These are phyloP conservation scores for Triticum dicoccoides DNA, from an alignment of 176 grass and related monocot species.

Conservation along the genomic window DNA sequence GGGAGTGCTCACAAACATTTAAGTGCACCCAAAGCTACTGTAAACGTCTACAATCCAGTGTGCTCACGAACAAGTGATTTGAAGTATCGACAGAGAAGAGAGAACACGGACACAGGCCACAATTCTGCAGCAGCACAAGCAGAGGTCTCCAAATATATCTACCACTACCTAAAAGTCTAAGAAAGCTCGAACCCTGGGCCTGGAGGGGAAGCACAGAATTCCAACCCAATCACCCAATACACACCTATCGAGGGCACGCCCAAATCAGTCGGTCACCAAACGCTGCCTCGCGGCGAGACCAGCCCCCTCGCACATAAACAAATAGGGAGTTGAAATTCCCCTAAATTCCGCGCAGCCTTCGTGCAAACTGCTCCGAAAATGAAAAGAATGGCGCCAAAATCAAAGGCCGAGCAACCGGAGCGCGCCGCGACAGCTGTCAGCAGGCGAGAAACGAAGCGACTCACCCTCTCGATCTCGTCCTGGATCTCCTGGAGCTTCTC, in stretches of 20 bases:
- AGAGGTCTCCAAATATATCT: not conserved
- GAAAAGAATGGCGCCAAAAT: not conserved
- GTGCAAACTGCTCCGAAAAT: not conserved
- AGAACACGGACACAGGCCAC: not conserved
- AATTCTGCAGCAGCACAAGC: not conserved
- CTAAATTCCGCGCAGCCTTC: not conserved
- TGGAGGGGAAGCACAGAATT: not conserved
- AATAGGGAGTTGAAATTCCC: not conserved
- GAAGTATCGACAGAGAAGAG: not conserved
- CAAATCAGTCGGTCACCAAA: not conserved
- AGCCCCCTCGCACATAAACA: not conserved
- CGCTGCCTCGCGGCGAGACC: not conserved
- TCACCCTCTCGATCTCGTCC: slow-evolving; percentile 69
- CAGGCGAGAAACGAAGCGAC: not conserved
- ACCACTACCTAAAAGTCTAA: not conserved
- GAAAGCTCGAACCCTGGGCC: not conserved
- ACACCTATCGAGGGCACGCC: not conserved
- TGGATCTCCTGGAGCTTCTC: slow-evolving; percentile 68
- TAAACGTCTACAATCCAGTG: not conserved
- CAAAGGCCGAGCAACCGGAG: not conserved
- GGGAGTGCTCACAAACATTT: not conserved
- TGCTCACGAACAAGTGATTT: not conserved
- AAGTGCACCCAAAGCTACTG: not conserved
- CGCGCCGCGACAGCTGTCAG: not conserved
- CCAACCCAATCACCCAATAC: not conserved